Percentiles rank a stretch among this genome's conserved stretches.
Conservation (phyloP, 73 alveolate species). For the Paramecium bursaria region DNA sequence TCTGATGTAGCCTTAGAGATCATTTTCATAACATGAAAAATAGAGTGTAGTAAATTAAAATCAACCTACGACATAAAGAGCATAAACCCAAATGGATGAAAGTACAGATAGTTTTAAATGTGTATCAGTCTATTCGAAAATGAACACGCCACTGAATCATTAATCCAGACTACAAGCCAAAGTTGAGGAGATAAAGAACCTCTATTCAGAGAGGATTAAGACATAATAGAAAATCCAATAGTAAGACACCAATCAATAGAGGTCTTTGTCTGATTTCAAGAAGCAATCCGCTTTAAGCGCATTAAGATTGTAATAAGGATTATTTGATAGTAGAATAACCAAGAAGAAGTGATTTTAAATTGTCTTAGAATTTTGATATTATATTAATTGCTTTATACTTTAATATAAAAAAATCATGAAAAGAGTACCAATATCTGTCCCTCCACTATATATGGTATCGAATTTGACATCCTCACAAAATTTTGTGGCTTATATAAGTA, state of each 20-base stretch:
- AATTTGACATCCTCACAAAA: too few relatives aligned
- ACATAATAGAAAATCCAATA: conserved; percentile 1
- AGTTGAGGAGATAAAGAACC: conserved; percentile 27
- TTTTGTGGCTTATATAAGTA: too few relatives aligned
- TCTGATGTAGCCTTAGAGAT: conserved; percentile 18
- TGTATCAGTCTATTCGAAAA: conserved; percentile 26
- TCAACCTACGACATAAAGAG: conserved; percentile 12
- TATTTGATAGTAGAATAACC: conserved; percentile 46
- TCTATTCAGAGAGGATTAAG: conserved; percentile 43
- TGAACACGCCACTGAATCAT: conserved; percentile 35
- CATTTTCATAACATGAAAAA: conserved; percentile 45
- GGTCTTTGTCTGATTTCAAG: conserved; percentile 55
- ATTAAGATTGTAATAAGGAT: conserved; percentile 38
- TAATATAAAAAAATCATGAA: too few relatives aligned
- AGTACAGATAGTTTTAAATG: conserved; percentile 58
- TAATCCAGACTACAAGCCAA: conserved; percentile 13
- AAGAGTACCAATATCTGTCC: too few relatives aligned
- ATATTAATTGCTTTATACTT: too few relatives aligned
- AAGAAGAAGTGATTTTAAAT: conserved; percentile 10
- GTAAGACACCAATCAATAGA: background rate
- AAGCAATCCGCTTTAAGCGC: conserved; percentile 55
- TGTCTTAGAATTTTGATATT: too few relatives aligned
- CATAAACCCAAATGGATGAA: conserved; percentile 58
- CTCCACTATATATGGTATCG: too few relatives aligned
- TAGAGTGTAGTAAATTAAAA: conserved; percentile 4